Evolutionary conservation across 768 basidiomycete genomes (phyloP).

Genomic region (Rickenella mellea): DNA sequence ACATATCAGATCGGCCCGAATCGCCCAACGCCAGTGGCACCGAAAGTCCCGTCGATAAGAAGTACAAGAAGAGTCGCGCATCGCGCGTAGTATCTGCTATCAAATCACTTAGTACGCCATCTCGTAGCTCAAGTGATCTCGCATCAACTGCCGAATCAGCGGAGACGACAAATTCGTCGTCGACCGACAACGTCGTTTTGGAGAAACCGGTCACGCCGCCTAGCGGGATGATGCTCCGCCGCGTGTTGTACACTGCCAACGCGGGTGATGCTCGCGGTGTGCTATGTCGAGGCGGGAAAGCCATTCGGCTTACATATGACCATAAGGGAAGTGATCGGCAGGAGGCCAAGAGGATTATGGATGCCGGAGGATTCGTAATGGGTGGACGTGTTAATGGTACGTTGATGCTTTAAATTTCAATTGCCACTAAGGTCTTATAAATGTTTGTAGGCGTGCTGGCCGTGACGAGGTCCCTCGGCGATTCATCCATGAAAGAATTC

Average conservation of each 20-base stretch:
- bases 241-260: slow-evolving; percentile 91
- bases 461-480: slow-evolving; percentile 91
- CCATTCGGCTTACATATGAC: slow-evolving; percentile 91
- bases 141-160: background rate
- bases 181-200: background rate
- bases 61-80: slow-evolving; percentile 36
- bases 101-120: slow-evolving; percentile 12
- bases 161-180: background rate
- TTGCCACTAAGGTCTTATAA: background rate
- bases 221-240: slow-evolving; percentile 27
- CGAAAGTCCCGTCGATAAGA: too few species aligned
- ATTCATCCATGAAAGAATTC: slow-evolving; percentile 99
- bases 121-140: background rate
- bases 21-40: background rate
- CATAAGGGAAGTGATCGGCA: slow-evolving; percentile 97
- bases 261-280: slow-evolving; percentile 96
- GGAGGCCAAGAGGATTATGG: slow-evolving; percentile 94
- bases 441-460: slow-evolving; percentile 82
- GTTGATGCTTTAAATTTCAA: too few species aligned
- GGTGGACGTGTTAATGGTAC: slow-evolving; percentile 96
- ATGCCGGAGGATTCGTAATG: slow-evolving; percentile 98
- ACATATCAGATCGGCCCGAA: too few species aligned
- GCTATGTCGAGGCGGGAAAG: slow-evolving; percentile 82
- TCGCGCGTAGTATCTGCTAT: slow-evolving; percentile 32
- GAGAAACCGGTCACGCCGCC: background rate